A percentile compares a stretch with the other conserved stretches of the same genome.
Conservation (phyloP, 2,329 filamentous ascomycete genomes). For the Microcyclospora tardicrescens region DNA sequence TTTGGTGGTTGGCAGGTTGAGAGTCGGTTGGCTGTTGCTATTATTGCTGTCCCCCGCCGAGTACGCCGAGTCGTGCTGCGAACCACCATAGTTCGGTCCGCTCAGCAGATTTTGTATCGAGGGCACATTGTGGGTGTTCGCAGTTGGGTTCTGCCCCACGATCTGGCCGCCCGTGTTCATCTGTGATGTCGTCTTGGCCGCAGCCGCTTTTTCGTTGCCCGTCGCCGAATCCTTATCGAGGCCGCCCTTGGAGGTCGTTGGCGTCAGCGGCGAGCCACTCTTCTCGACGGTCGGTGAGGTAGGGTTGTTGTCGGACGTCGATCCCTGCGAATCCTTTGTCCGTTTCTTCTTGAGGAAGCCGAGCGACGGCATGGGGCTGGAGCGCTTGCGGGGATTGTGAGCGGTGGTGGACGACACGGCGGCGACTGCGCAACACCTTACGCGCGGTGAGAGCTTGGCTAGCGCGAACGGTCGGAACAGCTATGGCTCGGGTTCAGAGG, state of each 20-base stretch:
- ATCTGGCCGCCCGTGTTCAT: slow-evolving; percentile 11
- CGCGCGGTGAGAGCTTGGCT: not conserved
- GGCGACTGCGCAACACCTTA: not conserved
- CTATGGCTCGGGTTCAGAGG: too few species aligned
- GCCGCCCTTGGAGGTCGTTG: slow-evolving; percentile 30
- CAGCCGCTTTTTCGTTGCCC: slow-evolving; percentile 18
- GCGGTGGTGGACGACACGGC: slow-evolving; percentile 1
- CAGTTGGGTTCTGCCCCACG: slow-evolving; percentile 24
- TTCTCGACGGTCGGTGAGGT: slow-evolving; percentile 44
- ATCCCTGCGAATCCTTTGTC: slow-evolving; percentile 66
- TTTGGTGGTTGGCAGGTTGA: slow-evolving; percentile 22
- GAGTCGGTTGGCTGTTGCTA: slow-evolving; percentile 25
- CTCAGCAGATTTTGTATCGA: slow-evolving; percentile 79
- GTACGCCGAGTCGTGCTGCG: slow-evolving; percentile 25
- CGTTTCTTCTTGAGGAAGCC: slow-evolving; percentile 97
- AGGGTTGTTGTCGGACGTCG: slow-evolving; percentile 47
- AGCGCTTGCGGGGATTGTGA: slow-evolving; percentile 3
- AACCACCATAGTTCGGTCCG: slow-evolving; percentile 35
- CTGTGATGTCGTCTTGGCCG: slow-evolving; percentile 12
- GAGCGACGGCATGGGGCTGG: slow-evolving; percentile 68
- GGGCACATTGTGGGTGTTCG: slow-evolving; percentile 50
- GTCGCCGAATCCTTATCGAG: slow-evolving; percentile 14
- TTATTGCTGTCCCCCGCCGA: slow-evolving; percentile 20
- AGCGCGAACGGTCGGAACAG: too few species aligned
- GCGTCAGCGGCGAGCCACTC: slow-evolving; percentile 26